Conservation (phyloP, 164 flowering plant species). For the Cinnamomum chago region DNA sequence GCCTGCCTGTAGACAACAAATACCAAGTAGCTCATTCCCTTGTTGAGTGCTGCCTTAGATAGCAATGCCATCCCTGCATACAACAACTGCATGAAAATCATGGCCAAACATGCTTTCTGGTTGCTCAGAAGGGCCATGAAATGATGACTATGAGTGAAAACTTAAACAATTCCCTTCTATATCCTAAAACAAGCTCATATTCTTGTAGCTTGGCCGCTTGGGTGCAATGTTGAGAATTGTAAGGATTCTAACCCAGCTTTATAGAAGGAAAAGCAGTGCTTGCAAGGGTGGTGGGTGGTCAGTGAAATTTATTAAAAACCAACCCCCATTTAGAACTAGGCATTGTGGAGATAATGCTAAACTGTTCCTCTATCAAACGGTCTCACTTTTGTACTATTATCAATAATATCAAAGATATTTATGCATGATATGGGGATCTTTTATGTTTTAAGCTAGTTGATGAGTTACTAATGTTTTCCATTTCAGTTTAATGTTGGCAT, state of each 20-base stretch:
- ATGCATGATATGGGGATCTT: not conserved
- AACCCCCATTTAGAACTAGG: not conserved
- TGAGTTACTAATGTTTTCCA: not conserved
- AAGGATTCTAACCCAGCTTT: conserved; percentile 1
- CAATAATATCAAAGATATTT: not conserved
- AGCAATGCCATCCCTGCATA: conserved; percentile 27
- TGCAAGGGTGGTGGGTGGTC: not conserved
- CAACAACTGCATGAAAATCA: conserved; percentile 15
- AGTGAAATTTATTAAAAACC: not conserved
- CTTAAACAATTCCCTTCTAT: not conserved
- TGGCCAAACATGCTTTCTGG: conserved; percentile 17
- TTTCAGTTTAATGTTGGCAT: not conserved
- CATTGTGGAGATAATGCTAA: conserved; percentile 10
- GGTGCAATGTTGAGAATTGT: not conserved
- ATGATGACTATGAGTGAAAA: not conserved
- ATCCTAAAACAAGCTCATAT: not conserved
- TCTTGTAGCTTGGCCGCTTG: not conserved
- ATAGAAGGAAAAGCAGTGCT: not conserved
- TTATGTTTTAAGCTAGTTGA: not conserved
- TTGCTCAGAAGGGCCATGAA: conserved; percentile 2
- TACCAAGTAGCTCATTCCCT: conserved; percentile 20
- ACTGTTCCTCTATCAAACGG: not conserved
- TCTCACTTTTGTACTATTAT: not conserved
- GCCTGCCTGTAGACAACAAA: conserved; percentile 26
- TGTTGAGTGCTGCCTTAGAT: conserved; percentile 20